Evolutionary conservation across 2,329 filamentous ascomycete species (phyloP).

Genomic region (Talaromyces sp.): DNA sequence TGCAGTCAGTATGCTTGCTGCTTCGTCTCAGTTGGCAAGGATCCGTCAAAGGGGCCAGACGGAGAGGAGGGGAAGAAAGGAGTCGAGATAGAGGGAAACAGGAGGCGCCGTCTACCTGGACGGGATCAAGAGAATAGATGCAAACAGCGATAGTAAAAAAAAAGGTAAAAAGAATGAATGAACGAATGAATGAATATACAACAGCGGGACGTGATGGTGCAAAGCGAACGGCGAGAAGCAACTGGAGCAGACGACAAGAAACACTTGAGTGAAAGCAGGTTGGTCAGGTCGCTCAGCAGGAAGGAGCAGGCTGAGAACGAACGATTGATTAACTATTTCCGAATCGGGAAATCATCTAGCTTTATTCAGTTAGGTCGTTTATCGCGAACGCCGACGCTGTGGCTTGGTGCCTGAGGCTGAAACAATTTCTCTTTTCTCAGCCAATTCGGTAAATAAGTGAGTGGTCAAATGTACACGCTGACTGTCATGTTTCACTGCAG

Average conservation of each 20-base stretch:
- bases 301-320: slow-evolving; percentile 14
- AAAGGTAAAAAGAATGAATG: slow-evolving; percentile 6
- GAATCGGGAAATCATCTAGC: background rate
- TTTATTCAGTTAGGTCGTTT: background rate
- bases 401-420: slow-evolving; percentile 11
- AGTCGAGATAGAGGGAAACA: slow-evolving; percentile 15
- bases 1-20: background rate
- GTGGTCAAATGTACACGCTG: background rate
- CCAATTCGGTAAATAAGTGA: background rate
- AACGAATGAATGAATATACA: background rate
- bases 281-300: background rate
- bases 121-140: slow-evolving; percentile 16
- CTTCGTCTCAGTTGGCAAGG: background rate
- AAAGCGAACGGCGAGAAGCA: background rate
- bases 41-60: background rate
- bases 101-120: slow-evolving; percentile 20
- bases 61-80: slow-evolving; percentile 21
- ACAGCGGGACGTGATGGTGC: background rate
- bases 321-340: background rate
- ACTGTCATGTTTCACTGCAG: background rate
- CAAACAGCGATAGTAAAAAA: background rate
- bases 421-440: background rate
- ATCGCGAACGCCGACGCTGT: background rate
- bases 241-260: background rate
- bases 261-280: background rate